Evolutionary conservation across 805 yeast genomes (phyloP).

Genomic region (Candida railenensis): DNA sequence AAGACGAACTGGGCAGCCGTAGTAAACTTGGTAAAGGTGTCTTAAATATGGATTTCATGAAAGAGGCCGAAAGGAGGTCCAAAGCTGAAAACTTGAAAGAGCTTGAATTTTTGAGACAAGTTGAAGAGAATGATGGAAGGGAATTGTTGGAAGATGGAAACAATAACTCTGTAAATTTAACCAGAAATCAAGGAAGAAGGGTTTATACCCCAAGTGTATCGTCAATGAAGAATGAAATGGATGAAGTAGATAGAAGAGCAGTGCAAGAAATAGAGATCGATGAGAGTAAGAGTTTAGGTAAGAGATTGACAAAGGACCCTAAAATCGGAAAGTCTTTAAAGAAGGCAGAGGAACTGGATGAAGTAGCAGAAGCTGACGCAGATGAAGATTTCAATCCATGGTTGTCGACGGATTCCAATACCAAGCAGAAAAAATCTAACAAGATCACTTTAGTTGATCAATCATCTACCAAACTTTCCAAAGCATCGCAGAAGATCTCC

Average conservation of each 20-base stretch:
- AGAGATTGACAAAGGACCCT: constrained; percentile 33
- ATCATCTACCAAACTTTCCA: constrained; percentile 35
- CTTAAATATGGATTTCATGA: constrained; percentile 94
- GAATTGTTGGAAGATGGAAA: constrained; percentile 39
- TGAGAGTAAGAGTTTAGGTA: constrained; percentile 44
- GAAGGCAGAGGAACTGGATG: constrained; percentile 10
- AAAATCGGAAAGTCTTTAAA: constrained; percentile 20
- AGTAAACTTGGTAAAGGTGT: constrained; percentile 78
- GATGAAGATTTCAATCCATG: constrained; percentile 36
- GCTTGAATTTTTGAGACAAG: constrained; percentile 48
- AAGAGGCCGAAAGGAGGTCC: constrained; percentile 75
- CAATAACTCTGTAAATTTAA: constrained; percentile 45
- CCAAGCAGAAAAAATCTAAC: constrained; percentile 25
- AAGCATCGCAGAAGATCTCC: constrained; percentile 40
- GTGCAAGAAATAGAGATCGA: constrained; percentile 51
- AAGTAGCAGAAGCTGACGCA: constrained; percentile 13
- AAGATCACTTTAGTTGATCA: constrained; percentile 32
- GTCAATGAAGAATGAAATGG: constrained; percentile 34
- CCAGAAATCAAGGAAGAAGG: constrained; percentile 75
- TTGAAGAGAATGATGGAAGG: constrained; percentile 40
- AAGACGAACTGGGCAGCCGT: constrained; percentile 31
- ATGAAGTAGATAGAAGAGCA: constrained; percentile 33
- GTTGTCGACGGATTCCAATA: constrained; percentile 21
- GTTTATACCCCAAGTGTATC: constrained; percentile 66
- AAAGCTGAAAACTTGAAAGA: constrained; percentile 57